These are phyloP conservation scores for Pseudopyricularia javanii DNA, from an alignment of 2,329 filamentous ascomycete species.

Conservation along the genomic window DNA sequence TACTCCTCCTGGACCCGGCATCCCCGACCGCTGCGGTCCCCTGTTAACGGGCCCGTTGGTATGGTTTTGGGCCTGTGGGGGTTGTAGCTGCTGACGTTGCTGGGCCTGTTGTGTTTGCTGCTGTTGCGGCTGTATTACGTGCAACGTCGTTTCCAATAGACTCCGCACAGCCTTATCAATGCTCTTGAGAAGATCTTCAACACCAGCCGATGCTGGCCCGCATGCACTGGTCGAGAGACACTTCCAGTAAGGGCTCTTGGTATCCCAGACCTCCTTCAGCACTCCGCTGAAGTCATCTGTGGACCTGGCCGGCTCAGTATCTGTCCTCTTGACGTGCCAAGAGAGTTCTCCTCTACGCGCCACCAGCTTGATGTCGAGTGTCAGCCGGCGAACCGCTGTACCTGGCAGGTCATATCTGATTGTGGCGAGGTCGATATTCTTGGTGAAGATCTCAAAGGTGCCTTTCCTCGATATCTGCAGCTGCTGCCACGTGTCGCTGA, in stretches of 20 bases:
- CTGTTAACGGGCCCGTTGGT: neutral
- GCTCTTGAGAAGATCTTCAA: conserved; percentile 30
- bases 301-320: conserved; percentile 14
- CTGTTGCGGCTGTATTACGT: neutral
- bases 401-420: conserved; percentile 36
- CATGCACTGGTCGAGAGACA: conserved; percentile 36
- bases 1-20: neutral
- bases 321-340: conserved; percentile 36
- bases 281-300: conserved; percentile 22
- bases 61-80: neutral
- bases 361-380: conserved; percentile 39
- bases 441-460: conserved; percentile 36
- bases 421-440: conserved; percentile 43
- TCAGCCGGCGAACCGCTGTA: conserved; percentile 22
- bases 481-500: conserved; percentile 43
- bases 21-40: neutral
- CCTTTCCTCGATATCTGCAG: conserved; percentile 29
- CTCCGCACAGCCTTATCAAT: conserved; percentile 33
- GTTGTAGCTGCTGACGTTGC: neutral
- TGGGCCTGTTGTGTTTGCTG: neutral
- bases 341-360: conserved; percentile 32
- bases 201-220: conserved; percentile 24
- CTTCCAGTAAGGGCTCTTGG: conserved; percentile 30
- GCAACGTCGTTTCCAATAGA: conserved; percentile 10
- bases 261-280: conserved; percentile 32